Base-by-base conservation (phyloP, 805 yeast species). In the Candida patagonica region DNA sequence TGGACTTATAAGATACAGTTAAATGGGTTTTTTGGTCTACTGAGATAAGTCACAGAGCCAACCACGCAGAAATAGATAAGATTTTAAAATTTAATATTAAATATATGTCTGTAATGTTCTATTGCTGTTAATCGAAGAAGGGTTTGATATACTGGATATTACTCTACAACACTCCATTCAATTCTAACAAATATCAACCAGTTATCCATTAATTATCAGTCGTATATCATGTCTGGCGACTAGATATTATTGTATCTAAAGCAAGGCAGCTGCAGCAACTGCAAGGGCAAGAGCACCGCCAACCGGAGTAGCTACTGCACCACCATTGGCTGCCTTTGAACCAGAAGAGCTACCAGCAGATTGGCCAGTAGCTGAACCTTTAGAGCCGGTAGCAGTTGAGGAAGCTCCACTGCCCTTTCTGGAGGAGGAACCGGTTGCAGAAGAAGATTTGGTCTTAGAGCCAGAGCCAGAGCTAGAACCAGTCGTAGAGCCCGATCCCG, bases 381-480 rank as follows among this genome's bases (percentile, higher is more conserved):
- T 7, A n/a, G n/a, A n/a, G n/a, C n/a, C n/a, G n/a, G n/a, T n/a
- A n/a, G n/a, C n/a, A n/a, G n/a, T n/a, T n/a, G n/a, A n/a, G n/a
- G n/a, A n/a, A n/a, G n/a, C n/a, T n/a, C n/a, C n/a, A n/a, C n/a
- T n/a, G n/a, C 30, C 36, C 16, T 23, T 17, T 23, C 17, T 21
- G 22, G 37, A 35, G 24, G 34, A 22, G n/a, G 42, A 27, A 5
- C 23, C 21, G 16, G 42, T 13, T 9, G 38, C 29, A 22, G 41
- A 35, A 23, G 35, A 24, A 20, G 41, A 40, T 22, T 10, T 24
- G 15, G 38, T 31, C 8, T n/a, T 16, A 20, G 29, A 10, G 38
- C 30, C 31, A 22, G 35, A 15, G n/a, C 36, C 41, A 27, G 43
- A 36, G 23, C 36, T 37, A 26, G 43, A 30, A 24, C 24, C 33